Base-by-base conservation (phyloP, 2,329 filamentous ascomycete species). In the Myotisia sp. region DNA sequence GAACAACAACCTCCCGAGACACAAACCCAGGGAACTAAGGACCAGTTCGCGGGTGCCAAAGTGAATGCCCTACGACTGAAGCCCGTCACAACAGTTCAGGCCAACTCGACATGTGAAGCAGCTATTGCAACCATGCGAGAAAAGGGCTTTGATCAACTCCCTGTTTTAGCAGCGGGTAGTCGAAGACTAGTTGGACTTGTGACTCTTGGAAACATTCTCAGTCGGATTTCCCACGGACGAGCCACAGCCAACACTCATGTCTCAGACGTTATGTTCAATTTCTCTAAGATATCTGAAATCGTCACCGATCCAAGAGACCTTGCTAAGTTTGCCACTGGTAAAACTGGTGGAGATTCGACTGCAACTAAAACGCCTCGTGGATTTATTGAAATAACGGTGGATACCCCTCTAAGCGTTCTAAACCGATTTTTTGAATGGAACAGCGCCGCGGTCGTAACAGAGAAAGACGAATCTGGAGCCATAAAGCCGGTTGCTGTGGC, bases 351-450 rank as follows among this genome's bases (percentile, higher is more conserved):
- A 5, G 17, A 7, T 5, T 6, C 18, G 14, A 12, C 9, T 7
- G 61, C 8, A 55, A 63, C 8, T 51, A 52, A 57, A 14, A n/a
- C n/a, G n/a, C n/a, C n/a, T n/a, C 68, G 76, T 38, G 76, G 80
- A 52, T 98, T 93, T 59, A 80, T 95, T 33, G 81, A 95, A 60
- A 93, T 98, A 52, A 95, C 90, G 5, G 66, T 80, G 54, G 82
- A 94, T 45, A 98, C 90, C 1, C 79, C 80, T 3, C 67, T 98
- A 24, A 73, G 71, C 29, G 77, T 80, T 28, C 68, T 98, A 35
- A 87, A 84, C 64, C 76, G 81, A 50, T 98, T 98, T 62, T 84
- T 95, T 44, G 85, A 95, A 62, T 95, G 90, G 85, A 95, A 98
- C 60, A 90, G 81, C 46, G 87, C 90, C 0, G 90, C 90, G 0